Percentiles rank a stretch among this genome's conserved stretches.
Evolutionary conservation across 2,329 filamentous ascomycete genomes (phyloP).

Genomic region (Stemphylium lycopersici): DNA sequence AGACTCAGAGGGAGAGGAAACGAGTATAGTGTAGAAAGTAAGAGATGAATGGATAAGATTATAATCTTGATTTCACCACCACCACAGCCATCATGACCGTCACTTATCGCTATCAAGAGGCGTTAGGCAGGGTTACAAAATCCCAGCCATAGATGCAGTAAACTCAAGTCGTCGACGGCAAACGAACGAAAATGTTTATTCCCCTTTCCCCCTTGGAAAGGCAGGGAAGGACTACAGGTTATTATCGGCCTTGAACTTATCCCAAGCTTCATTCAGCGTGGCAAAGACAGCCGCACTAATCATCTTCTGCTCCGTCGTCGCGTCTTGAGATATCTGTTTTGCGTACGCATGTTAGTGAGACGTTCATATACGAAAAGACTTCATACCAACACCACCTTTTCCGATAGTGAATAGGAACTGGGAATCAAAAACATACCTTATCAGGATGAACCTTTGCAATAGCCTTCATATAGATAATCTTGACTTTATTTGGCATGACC

Average conservation of each 20-base stretch:
- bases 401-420: neutral
- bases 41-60: no score
- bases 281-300: slow-evolving; percentile 70
- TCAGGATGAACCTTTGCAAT: slow-evolving; percentile 98
- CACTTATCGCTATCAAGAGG: no score
- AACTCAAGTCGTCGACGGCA: neutral
- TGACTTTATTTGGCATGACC: slow-evolving; percentile 91
- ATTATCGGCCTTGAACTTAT: slow-evolving; percentile 70
- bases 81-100: no score
- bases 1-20: no score
- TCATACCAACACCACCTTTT: no score
- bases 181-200: neutral
- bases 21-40: no score
- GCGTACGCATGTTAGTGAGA: slow-evolving; percentile 18
- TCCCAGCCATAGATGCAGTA: no score
- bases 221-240: slow-evolving; percentile 19
- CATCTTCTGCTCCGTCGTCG: slow-evolving; percentile 72
- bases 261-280: slow-evolving; percentile 71
- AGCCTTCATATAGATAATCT: slow-evolving; percentile 98
- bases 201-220: neutral
- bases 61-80: no score
- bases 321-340: slow-evolving; percentile 61
- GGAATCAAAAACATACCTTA: slow-evolving; percentile 68
- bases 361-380: no score
- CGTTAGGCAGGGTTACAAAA: no score